Conservation (phyloP, 306 rosid genomes). For the Prunus salicina region DNA sequence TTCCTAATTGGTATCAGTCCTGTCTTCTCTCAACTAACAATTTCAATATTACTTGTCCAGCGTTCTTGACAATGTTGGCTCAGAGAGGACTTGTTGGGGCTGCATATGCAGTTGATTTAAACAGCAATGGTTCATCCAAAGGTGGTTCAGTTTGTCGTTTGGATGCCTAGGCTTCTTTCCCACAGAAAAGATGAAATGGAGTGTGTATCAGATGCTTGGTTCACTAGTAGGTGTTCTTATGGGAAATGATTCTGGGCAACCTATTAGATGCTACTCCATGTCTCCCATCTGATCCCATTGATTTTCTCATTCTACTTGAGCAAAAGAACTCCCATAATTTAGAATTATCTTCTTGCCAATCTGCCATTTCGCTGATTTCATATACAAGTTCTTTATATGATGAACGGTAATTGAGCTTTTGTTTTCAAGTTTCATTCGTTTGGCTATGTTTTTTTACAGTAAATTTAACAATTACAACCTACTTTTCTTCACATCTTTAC, state of each 20-base stretch:
- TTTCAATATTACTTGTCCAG: constrained; percentile 36
- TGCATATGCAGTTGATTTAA: constrained; percentile 41
- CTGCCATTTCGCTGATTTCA: constrained; percentile 64
- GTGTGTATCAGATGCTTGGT: constrained; percentile 72
- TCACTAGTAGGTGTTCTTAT: constrained; percentile 63
- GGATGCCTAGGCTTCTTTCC: constrained; percentile 86
- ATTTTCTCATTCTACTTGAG: constrained; percentile 74
- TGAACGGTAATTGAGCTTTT: constrained; percentile 58
- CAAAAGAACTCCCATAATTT: constrained; percentile 52
- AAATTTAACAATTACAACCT: constrained; percentile 1
- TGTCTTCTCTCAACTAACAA: constrained; percentile 24
- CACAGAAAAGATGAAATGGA: constrained; percentile 63
- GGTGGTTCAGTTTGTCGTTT: constrained; percentile 85
- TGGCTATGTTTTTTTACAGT: not conserved
- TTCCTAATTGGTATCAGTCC: not conserved
- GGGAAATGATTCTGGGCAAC: constrained; percentile 66
- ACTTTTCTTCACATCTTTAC: constrained; percentile 27
- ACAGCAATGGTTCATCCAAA: constrained; percentile 33
- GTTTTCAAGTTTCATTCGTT: not conserved
- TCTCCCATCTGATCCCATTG: constrained; percentile 81
- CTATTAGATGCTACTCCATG: constrained; percentile 53
- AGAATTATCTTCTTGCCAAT: constrained; percentile 69
- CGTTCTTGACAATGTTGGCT: constrained; percentile 72
- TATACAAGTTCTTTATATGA: constrained; percentile 68
- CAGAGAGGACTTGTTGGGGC: constrained; percentile 57